Base-by-base conservation (phyloP, 1,284 basidiomycete genomes). In the Microbotryomycetes sp. region DNA sequence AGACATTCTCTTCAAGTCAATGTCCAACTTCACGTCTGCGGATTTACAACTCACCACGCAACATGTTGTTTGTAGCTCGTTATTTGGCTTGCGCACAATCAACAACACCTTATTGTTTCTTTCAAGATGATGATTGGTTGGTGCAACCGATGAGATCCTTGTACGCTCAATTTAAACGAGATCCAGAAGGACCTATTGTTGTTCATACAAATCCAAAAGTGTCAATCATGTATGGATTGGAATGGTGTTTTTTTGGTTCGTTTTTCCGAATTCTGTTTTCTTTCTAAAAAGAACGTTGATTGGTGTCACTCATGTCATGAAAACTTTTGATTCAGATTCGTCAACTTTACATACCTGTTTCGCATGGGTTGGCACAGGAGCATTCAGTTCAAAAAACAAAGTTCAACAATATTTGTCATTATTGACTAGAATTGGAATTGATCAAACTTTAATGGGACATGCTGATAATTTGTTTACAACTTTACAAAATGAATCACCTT, bases 91-190 rank as follows among this genome's bases (percentile, higher is more conserved):
- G 73, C 58, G 46, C 65, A 4, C 61, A 67, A 29, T 56, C 71
- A 3, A 12, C 47, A 0, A 72, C 72, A 1, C 61, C 61, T 9
- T 58, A 65, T 58, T 74, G 73, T 58, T 73, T 62, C 63, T 71
- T 73, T 62, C 72, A 73, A 53, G 72, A 74, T 66, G 73, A 74
- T 56, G 73, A 74, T 64, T 73, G 64, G 58, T 55, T 74, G 42
- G 68, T 74, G 14, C 63, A 53, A 22, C 63, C 69, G 1, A 29
- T 74, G 2, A 55, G 70, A 3, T 63, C 69, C 3, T 58, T 70
- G 28, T 73, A 74, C 60, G 30, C 62, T 29, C 64, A 69, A 45
- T 74, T 71, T 60, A 65, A 59, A 30, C 49, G 69, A 7, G 67
- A 71, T 30, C 69, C 66, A 3, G 63, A 66, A 19, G 66, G 66